Base-by-base conservation (phyloP, 1,139 yeast species). In the Candida albicans region DNA sequence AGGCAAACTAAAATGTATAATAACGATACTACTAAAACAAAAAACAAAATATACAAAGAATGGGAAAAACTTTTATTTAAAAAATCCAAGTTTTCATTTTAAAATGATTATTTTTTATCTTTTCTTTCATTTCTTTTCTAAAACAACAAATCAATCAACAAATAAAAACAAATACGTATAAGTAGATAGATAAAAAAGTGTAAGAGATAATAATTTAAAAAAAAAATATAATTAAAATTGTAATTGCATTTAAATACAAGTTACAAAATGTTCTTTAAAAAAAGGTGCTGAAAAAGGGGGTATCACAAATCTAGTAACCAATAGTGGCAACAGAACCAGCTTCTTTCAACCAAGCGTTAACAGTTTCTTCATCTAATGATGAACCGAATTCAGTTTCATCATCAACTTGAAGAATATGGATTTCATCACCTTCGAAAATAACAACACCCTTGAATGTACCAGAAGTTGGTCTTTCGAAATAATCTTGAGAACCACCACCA, bases 401-500 rank as follows among this genome's bases (percentile, higher is more conserved):
- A 59, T 75, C 79, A 48, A 89, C 79, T 54, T 75, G 70, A 52
- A 82, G 78, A 59, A 88, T 69, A 58, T 79, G 77, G 53, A 88
- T 73, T 42, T 73, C 67, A 39, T 71, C 57, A 55, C 81, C 77
- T 36, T 65, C 55, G 68, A 93, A 91, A 56, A 91, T 72, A 51
- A 81, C 96, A 52, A 96, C 98, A 56, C 95, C 97, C 73, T 87
- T 89, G 76, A 91, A 73, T 42, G 95, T 74, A 15, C 82, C 77
- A 50, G 72, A 61, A 40, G 85, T 78, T 59, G 98, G 98, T 77
- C 99, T 87, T 24, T 67, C 61, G 64, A 93, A 88, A 78, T 83
- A 90, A 69, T 90, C 95, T 55, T 82, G 75, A 49, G 96, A 76
- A 61, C 96, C 96, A 65, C 95, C 95, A 61, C 96, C 96, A 62